A percentile compares a stretch with the other conserved stretches of the same genome.
phyloP scores from a whole-genome alignment of 2,329 filamentous ascomycete genomes.

The Trichoderma aggressivum region DNA sequence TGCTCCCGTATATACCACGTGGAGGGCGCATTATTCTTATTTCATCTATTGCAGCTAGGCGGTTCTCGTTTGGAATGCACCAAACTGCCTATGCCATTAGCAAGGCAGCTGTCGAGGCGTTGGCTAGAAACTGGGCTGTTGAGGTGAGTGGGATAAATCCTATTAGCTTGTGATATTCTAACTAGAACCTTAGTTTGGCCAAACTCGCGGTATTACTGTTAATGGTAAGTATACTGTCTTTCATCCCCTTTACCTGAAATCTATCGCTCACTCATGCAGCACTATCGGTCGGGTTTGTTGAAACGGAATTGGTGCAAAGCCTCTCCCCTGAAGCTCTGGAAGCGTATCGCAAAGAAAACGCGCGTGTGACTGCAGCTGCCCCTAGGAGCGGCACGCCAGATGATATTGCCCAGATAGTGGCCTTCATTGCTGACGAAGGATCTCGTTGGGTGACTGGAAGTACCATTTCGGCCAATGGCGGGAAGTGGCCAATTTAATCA shows the following conservation, averaged over 20 bases:
- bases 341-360: constrained; percentile 30
- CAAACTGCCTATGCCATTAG: constrained; percentile 33
- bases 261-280: constrained; percentile 31
- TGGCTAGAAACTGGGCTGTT: constrained; percentile 31
- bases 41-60: constrained; percentile 32
- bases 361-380: constrained; percentile 32
- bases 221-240: not conserved
- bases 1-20: constrained; percentile 28
- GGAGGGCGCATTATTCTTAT: constrained; percentile 35
- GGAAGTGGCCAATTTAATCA: constrained; percentile 16
- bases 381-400: constrained; percentile 29
- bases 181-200: not conserved
- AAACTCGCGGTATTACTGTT: not conserved
- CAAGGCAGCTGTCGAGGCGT: constrained; percentile 33
- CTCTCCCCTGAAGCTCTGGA: not conserved
- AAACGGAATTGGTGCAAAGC: constrained; percentile 25
- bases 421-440: constrained; percentile 31
- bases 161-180: constrained; percentile 19
- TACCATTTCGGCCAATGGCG: constrained; percentile 30
- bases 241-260: not conserved
- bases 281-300: constrained; percentile 30
- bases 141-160: constrained; percentile 31
- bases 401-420: constrained; percentile 32
- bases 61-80: constrained; percentile 25
- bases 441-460: constrained; percentile 31